phyloP scores from a whole-genome alignment of 805 yeast genomes.

The Starmera amethionina region DNA sequence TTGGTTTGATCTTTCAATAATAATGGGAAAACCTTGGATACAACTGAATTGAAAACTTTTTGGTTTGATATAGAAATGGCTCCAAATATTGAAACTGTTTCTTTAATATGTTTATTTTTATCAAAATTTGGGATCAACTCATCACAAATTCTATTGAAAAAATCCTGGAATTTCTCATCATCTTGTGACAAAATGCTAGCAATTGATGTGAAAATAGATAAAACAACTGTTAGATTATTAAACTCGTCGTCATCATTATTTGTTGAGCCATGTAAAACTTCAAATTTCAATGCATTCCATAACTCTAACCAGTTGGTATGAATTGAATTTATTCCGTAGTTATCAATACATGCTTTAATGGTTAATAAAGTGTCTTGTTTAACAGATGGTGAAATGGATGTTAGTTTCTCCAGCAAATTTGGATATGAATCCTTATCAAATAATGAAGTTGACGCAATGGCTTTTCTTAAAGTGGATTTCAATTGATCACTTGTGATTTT shows the following conservation, averaged over 20 bases:
- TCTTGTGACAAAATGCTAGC: conserved; percentile 24
- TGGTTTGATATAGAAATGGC: conserved; percentile 40
- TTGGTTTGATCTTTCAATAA: conserved; percentile 26
- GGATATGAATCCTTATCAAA: conserved; percentile 72
- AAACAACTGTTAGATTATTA: conserved; percentile 30
- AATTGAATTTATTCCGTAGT: conserved; percentile 39
- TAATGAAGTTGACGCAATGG: conserved; percentile 49
- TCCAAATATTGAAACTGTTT: conserved; percentile 52
- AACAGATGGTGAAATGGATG: conserved; percentile 64
- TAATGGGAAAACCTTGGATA: conserved; percentile 35
- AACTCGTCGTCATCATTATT: conserved; percentile 32
- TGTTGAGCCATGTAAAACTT: conserved; percentile 74
- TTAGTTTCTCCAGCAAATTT: conserved; percentile 66
- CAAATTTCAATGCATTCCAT: conserved; percentile 86
- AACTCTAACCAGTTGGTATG: conserved; percentile 57
- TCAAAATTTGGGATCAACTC: conserved; percentile 47
- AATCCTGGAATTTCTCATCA: conserved; percentile 26
- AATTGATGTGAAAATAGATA: conserved; percentile 36
- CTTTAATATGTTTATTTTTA: conserved; percentile 46
- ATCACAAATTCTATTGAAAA: conserved; percentile 29
- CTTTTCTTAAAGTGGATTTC: conserved; percentile 47
- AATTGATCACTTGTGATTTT: conserved; percentile 68
- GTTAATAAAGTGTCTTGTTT: conserved; percentile 68
- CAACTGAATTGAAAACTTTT: conserved; percentile 36
- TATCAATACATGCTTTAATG: conserved; percentile 42